A percentile compares a stretch with the other conserved stretches of the same genome.
Conservation (phyloP, 164 flowering plant species). For the Stephania yunnanensis region DNA sequence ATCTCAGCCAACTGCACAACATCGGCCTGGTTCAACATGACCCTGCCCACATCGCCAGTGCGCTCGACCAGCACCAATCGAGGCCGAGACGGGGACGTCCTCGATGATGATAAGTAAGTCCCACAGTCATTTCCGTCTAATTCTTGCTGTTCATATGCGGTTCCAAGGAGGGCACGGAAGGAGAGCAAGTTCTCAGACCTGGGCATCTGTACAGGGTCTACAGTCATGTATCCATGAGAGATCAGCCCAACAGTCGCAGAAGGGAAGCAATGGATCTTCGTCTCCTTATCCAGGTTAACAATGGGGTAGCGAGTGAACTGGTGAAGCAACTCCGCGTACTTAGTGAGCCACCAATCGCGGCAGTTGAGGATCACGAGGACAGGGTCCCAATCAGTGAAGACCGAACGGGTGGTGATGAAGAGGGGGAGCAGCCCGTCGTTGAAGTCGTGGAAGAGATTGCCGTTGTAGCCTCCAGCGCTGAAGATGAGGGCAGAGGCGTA, state of each 20-base stretch:
- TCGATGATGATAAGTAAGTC: not conserved
- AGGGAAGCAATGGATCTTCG: slow-evolving; percentile 42
- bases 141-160: slow-evolving; percentile 15
- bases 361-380: slow-evolving; percentile 32
- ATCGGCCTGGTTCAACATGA: slow-evolving; percentile 29
- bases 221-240: slow-evolving; percentile 40
- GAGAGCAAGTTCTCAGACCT: slow-evolving; percentile 11
- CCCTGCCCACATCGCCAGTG: slow-evolving; percentile 23
- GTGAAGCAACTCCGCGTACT: slow-evolving; percentile 33
- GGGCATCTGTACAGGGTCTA: slow-evolving; percentile 28
- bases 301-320: slow-evolving; percentile 34
- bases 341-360: slow-evolving; percentile 43
- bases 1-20: slow-evolving; percentile 20
- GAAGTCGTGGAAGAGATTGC: slow-evolving; percentile 44
- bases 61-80: slow-evolving; percentile 33
- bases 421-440: slow-evolving; percentile 38
- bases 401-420: slow-evolving; percentile 33
- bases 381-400: slow-evolving; percentile 13
- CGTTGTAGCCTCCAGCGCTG: slow-evolving; percentile 38
- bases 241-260: slow-evolving; percentile 36
- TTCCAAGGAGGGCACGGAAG: slow-evolving; percentile 28
- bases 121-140: not conserved
- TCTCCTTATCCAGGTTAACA: slow-evolving; percentile 31
- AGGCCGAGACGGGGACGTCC: slow-evolving; percentile 21
- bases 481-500: slow-evolving; percentile 33